Conservation (phyloP, 441 rosid species). For the Dalechampia spathulata region DNA sequence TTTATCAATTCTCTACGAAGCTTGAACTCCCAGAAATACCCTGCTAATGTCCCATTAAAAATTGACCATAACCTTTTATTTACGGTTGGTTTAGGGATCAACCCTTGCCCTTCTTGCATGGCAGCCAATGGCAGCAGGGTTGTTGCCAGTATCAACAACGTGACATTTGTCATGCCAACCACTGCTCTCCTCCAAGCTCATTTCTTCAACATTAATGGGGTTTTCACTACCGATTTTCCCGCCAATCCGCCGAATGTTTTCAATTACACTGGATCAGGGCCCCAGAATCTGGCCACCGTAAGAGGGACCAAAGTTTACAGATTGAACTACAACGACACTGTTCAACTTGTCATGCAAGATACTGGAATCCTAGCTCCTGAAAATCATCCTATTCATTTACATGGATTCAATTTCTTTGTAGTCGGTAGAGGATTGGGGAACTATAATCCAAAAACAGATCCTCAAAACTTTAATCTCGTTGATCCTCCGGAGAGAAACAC, state of each 20-base stretch:
- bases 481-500: conserved; percentile 95
- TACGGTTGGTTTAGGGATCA: conserved; percentile 63
- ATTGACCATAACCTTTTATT: conserved; percentile 67
- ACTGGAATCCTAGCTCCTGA: conserved; percentile 65
- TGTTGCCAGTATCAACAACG: conserved; percentile 73
- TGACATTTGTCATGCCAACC: conserved; percentile 80
- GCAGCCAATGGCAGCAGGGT: conserved; percentile 63
- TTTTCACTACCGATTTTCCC: conserved; percentile 78
- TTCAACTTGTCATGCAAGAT: conserved; percentile 79
- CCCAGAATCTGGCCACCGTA: conserved; percentile 43
- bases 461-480: conserved; percentile 61
- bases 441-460: conserved; percentile 52
- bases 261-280: conserved; percentile 54
- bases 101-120: conserved; percentile 66
- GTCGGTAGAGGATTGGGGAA: conserved; percentile 78
- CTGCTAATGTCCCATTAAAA: conserved; percentile 57
- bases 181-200: conserved; percentile 76
- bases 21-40: conserved; percentile 60
- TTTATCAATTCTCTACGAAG: conserved; percentile 55
- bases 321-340: conserved; percentile 64
- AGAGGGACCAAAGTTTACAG: conserved; percentile 59
- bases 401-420: conserved; percentile 71
- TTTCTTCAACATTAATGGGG: conserved; percentile 60
- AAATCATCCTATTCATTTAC: conserved; percentile 83
- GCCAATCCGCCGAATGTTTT: conserved; percentile 55